phyloP scores from a whole-genome alignment of 108 stramenopile genomes.

The Mayamaea pseudoterrestris region DNA sequence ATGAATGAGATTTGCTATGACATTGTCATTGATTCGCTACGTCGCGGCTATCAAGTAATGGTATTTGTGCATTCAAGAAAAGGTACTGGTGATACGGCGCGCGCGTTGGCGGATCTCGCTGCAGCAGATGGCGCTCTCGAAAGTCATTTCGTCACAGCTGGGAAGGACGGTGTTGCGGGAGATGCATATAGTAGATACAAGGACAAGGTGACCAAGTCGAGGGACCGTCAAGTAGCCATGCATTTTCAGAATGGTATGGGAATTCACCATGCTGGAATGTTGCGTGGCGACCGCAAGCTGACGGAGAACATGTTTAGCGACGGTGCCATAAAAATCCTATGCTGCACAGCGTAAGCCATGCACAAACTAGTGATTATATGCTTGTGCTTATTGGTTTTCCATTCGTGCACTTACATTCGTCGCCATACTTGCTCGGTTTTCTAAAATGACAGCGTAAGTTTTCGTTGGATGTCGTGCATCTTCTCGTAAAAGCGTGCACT shows the following conservation, averaged over 20 bases:
- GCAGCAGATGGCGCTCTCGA: slow-evolving; percentile 44
- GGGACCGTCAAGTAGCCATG: slow-evolving; percentile 75
- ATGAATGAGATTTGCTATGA: slow-evolving; percentile 94
- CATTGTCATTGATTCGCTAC: slow-evolving; percentile 73
- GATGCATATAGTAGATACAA: slow-evolving; percentile 87
- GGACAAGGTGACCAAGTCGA: slow-evolving; percentile 68
- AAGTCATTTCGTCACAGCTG: slow-evolving; percentile 50
- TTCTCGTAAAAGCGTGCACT: too few relatives aligned
- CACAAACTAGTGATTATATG: too few relatives aligned
- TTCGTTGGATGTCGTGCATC: too few relatives aligned
- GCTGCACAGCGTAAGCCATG: slow-evolving; percentile 98
- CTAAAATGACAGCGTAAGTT: too few relatives aligned
- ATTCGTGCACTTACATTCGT: background rate
- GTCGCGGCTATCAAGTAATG: slow-evolving; percentile 96
- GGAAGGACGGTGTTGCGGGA: slow-evolving; percentile 66
- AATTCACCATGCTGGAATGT: slow-evolving; percentile 99
- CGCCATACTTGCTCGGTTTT: too few relatives aligned
- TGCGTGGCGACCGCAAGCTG: slow-evolving; percentile 88
- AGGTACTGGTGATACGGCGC: slow-evolving; percentile 87
- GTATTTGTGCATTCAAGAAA: slow-evolving; percentile 98
- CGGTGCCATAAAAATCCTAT: slow-evolving; percentile 93
- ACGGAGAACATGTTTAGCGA: slow-evolving; percentile 91
- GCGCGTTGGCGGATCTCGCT: slow-evolving; percentile 69
- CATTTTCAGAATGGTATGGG: slow-evolving; percentile 91
- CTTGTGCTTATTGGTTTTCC: background rate